Evolutionary conservation across 106 monocot genomes (phyloP).

Genomic region (Triglochin maritima): DNA sequence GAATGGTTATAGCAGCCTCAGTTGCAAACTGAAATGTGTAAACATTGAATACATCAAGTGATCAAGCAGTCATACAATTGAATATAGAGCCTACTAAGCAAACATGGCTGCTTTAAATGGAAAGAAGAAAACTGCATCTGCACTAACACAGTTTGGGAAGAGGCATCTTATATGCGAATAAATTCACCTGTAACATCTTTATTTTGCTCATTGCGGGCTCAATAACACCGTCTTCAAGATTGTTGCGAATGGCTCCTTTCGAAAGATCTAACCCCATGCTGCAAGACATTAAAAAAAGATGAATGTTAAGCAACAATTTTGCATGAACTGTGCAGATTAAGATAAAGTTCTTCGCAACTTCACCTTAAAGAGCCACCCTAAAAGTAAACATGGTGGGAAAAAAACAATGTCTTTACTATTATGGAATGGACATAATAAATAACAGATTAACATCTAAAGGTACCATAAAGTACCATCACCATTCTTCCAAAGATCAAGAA

Average conservation of each 20-base stretch:
- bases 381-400: too few relatives aligned
- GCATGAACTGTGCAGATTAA: neutral
- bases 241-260: slow-evolving; percentile 64
- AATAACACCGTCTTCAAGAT: slow-evolving; percentile 92
- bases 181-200: slow-evolving; percentile 83
- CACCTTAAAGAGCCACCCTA: neutral
- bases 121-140: neutral
- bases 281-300: slow-evolving; percentile 13
- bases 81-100: neutral
- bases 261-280: slow-evolving; percentile 90
- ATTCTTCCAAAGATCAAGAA: too few relatives aligned
- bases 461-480: too few relatives aligned
- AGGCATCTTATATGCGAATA: neutral
- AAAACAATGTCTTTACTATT: too few relatives aligned
- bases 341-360: neutral
- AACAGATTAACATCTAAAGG: too few relatives aligned
- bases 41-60: neutral
- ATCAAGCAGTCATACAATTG: neutral
- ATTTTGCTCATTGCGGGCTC: slow-evolving; percentile 99
- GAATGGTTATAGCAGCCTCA: slow-evolving; percentile 93
- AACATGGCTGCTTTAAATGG: neutral
- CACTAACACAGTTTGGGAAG: neutral
- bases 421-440: too few relatives aligned
- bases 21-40: slow-evolving; percentile 66
- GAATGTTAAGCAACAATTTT: neutral